phyloP scores from a whole-genome alignment of 2,329 filamentous ascomycete genomes.

The Alternaria consortialis region DNA sequence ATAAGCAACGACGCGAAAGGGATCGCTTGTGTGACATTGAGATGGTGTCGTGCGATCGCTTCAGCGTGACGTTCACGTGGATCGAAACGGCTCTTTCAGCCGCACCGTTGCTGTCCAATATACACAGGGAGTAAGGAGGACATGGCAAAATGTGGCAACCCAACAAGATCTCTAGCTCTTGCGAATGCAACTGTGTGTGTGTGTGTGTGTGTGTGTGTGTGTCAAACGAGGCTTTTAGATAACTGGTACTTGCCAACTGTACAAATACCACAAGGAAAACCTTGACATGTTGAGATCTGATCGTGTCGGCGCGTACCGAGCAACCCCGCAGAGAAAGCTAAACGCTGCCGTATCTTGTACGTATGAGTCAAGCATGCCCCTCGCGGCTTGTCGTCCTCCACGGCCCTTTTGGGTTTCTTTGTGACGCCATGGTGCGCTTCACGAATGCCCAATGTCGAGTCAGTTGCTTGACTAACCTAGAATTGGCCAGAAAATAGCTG shows the following conservation, averaged over 20 bases:
- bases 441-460: conserved; percentile 5
- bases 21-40: background rate
- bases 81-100: conserved; percentile 1
- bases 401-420: conserved; percentile 1
- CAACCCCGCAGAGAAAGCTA: conserved; percentile 9
- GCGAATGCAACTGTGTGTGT: background rate
- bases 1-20: background rate
- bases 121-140: background rate
- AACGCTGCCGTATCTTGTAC: background rate
- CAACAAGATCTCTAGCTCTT: background rate
- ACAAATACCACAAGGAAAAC: background rate
- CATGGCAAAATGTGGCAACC: background rate
- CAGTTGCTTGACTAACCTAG: background rate
- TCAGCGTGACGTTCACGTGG: conserved; percentile 1
- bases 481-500: background rate
- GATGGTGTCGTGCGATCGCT: background rate
- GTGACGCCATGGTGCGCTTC: conserved; percentile 16
- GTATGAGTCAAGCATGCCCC: background rate
- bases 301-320: conserved; percentile 15
- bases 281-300: conserved; percentile 4
- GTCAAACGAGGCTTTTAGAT: background rate
- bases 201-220: background rate
- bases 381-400: background rate
- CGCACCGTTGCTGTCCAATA: background rate
- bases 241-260: background rate